phyloP scores from a whole-genome alignment of 2,329 filamentous ascomycete genomes.

The Penicillium fuscoglaucum region DNA sequence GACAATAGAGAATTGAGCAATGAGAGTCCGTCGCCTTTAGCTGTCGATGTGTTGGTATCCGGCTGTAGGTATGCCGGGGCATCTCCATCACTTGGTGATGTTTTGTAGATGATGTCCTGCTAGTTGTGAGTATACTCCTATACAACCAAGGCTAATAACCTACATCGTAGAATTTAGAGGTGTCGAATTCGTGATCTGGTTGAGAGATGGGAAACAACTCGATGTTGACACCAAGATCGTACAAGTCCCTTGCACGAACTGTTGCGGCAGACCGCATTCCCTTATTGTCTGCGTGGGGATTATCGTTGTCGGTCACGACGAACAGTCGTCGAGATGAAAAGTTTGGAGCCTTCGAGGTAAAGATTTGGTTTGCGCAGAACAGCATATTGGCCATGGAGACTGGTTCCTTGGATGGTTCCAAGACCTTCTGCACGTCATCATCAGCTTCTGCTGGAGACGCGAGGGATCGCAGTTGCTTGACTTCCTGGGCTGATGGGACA shows the following conservation, averaged over 20 bases:
- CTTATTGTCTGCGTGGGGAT: conserved; percentile 75
- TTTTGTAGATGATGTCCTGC: conserved; percentile 86
- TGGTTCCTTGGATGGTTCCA: conserved; percentile 67
- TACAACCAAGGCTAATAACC: conserved; percentile 21
- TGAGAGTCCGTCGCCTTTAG: conserved; percentile 72
- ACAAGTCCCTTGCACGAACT: conserved; percentile 88
- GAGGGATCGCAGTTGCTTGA: conserved; percentile 73
- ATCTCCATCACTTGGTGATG: conserved; percentile 68
- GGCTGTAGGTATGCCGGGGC: conserved; percentile 58
- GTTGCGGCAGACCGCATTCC: conserved; percentile 71
- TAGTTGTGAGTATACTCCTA: conserved; percentile 11
- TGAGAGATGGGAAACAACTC: conserved; percentile 87
- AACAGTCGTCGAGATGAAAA: conserved; percentile 93
- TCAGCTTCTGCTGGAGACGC: conserved; percentile 76
- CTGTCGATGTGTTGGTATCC: conserved; percentile 56
- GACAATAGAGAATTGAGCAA: conserved; percentile 78
- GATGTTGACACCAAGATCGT: conserved; percentile 87
- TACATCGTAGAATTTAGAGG: conserved; percentile 88
- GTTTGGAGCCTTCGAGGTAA: conserved; percentile 91
- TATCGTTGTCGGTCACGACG: conserved; percentile 90
- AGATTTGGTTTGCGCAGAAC: conserved; percentile 94
- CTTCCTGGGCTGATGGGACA: conserved; percentile 80
- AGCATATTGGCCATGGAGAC: conserved; percentile 85
- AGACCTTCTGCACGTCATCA: conserved; percentile 66
- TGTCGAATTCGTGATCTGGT: conserved; percentile 71